Percentiles rank a stretch among this genome's conserved stretches.
phyloP scores from a whole-genome alignment of 768 basidiomycete species.

The Asterophora parasitica region DNA sequence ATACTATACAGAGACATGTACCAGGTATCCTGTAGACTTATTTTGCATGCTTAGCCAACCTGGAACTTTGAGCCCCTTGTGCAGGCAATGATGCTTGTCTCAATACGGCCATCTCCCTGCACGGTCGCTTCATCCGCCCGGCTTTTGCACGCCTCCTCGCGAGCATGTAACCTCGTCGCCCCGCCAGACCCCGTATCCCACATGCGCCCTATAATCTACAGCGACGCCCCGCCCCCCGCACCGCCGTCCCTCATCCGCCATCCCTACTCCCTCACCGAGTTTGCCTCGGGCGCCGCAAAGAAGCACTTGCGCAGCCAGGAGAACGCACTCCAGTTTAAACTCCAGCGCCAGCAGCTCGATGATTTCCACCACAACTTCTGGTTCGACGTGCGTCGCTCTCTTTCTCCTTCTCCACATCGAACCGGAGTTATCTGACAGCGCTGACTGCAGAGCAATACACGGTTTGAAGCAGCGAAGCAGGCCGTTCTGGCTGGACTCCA shows the following conservation, averaged over 20 bases:
- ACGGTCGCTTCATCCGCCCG: conserved; percentile 5
- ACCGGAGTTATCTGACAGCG: background rate
- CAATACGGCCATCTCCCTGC: conserved; percentile 11
- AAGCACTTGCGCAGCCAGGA: conserved; percentile 14
- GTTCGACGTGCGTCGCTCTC: conserved; percentile 56
- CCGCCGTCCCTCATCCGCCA: conserved; percentile 40
- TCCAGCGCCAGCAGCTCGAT: conserved; percentile 69
- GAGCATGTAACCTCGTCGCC: conserved; percentile 42
- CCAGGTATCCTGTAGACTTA: too few species aligned
- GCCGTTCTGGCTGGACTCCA: conserved; percentile 55
- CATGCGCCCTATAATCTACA: conserved; percentile 75
- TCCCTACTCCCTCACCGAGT: conserved; percentile 79
- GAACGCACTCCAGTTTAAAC: conserved; percentile 63
- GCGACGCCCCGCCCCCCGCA: conserved; percentile 41
- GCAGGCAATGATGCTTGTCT: conserved; percentile 12
- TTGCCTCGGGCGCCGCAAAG: conserved; percentile 32
- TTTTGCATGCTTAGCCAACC: too few species aligned
- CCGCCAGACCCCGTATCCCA: conserved; percentile 78
- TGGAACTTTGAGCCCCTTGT: background rate
- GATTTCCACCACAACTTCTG: conserved; percentile 76
- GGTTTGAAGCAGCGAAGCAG: conserved; percentile 70
- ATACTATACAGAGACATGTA: too few species aligned
- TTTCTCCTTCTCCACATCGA: background rate
- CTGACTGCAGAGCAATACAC: conserved; percentile 64
- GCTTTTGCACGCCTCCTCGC: conserved; percentile 24